Percentiles rank a stretch among this genome's conserved stretches.
Evolutionary conservation across 495 filamentous ascomycete species (phyloP).

Genomic region (Xylaria curta): DNA sequence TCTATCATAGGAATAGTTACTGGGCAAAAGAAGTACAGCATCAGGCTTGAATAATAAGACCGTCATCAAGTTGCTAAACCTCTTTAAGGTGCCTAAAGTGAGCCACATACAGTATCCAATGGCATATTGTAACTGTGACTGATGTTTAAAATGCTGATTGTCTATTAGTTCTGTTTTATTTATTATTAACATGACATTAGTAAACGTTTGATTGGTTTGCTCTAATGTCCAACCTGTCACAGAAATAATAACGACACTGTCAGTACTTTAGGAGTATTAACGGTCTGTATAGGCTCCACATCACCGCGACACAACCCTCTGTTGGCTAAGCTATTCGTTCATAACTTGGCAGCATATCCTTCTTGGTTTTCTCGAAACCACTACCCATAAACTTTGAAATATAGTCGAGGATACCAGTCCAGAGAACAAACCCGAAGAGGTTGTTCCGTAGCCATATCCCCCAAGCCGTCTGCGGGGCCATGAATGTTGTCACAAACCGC

Average conservation of each 20-base stretch:
- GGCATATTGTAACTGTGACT: not conserved
- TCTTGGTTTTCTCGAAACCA: conserved; percentile 15
- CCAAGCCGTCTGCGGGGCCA: conserved; percentile 52
- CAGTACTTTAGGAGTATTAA: too few relatives aligned
- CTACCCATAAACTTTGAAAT: conserved; percentile 30
- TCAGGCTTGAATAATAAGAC: not conserved
- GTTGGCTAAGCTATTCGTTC: conserved; percentile 2
- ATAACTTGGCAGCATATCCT: not conserved
- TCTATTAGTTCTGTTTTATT: not conserved
- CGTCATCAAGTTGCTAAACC: not conserved
- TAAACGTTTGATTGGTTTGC: not conserved
- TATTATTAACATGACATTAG: not conserved
- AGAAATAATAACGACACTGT: too few relatives aligned
- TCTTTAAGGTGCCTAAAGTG: not conserved
- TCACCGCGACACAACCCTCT: not conserved
- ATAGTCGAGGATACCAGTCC: conserved; percentile 33
- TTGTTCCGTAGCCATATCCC: conserved; percentile 41
- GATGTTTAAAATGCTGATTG: not conserved
- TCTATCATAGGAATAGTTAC: too few relatives aligned
- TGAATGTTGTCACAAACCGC: conserved; percentile 31
- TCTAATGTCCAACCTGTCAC: not conserved
- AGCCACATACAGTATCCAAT: not conserved
- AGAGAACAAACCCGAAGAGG: conserved; percentile 39
- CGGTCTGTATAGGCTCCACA: too few relatives aligned
- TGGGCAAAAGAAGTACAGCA: not conserved